A percentile compares a stretch with the other conserved stretches of the same genome.
Conservation (phyloP, 2,329 filamentous ascomycete species). For the Phoma sp. region DNA sequence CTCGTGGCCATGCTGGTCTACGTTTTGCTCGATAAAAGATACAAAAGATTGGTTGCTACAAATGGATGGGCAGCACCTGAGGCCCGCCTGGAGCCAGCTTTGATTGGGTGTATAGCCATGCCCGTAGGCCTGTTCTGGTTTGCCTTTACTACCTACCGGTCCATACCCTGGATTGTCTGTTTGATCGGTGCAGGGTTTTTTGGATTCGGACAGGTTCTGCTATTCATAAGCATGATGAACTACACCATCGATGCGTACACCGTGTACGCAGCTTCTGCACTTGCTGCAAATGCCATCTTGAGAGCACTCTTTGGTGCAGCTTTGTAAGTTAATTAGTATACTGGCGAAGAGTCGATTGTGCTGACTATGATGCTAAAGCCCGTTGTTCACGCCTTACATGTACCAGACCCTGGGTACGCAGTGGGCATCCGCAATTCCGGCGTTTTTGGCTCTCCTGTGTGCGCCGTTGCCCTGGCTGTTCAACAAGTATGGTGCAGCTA, state of each 20-base stretch:
- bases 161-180: background rate
- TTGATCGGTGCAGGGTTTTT: background rate
- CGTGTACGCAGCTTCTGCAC: conserved; percentile 25
- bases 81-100: too few relatives aligned
- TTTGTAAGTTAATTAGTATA: background rate
- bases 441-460: conserved; percentile 53
- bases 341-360: background rate
- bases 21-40: too few relatives aligned
- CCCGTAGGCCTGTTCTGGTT: too few relatives aligned
- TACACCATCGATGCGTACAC: conserved; percentile 70
- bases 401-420: conserved; percentile 54
- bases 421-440: conserved; percentile 55
- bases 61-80: too few relatives aligned
- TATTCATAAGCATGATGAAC: conserved; percentile 59
- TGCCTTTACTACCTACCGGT: too few relatives aligned
- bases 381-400: conserved; percentile 55
- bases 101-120: too few relatives aligned
- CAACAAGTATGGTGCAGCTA: conserved; percentile 33
- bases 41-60: too few relatives aligned
- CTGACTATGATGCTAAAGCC: conserved; percentile 38
- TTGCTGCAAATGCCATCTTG: conserved; percentile 52
- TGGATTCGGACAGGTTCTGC: conserved; percentile 14
- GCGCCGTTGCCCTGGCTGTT: conserved; percentile 66
- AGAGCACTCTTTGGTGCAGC: conserved; percentile 54
- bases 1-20: background rate